Conservation (phyloP, 2,329 filamentous ascomycete species). For the Emericellopsis atlantica region DNA sequence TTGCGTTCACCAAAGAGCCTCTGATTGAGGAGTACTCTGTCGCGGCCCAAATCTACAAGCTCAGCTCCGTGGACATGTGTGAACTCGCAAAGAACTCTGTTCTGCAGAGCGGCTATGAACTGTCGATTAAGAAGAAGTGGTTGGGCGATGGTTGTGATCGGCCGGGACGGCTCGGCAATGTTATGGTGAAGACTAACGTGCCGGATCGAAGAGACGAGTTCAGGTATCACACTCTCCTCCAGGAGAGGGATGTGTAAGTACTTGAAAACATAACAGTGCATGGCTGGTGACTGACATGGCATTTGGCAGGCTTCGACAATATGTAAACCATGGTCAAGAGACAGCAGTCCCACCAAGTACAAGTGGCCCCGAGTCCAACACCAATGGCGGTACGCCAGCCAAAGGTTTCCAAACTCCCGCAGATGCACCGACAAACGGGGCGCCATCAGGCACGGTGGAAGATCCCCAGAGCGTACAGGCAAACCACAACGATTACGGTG, state of each 20-base stretch:
- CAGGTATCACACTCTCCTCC: slow-evolving; percentile 70
- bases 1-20: slow-evolving; percentile 96
- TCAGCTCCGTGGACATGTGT: slow-evolving; percentile 96
- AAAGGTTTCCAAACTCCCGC: background rate
- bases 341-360: background rate
- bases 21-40: slow-evolving; percentile 97
- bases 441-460: background rate
- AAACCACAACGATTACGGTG: background rate
- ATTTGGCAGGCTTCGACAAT: slow-evolving; percentile 25
- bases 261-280: background rate
- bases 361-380: background rate
- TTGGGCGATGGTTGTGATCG: slow-evolving; percentile 66
- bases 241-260: slow-evolving; percentile 77
- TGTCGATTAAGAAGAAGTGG: slow-evolving; percentile 83
- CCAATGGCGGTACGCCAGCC: background rate
- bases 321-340: slow-evolving; percentile 20
- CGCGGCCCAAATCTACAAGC: slow-evolving; percentile 95
- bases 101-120: slow-evolving; percentile 86
- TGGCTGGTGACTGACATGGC: background rate
- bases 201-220: slow-evolving; percentile 88
- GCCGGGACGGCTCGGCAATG: slow-evolving; percentile 74
- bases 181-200: slow-evolving; percentile 92
- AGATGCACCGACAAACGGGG: background rate
- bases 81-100: slow-evolving; percentile 95
- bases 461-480: background rate